Conservation (phyloP, 352 stramenopile genomes). For the Pythium phragmiticola region DNA sequence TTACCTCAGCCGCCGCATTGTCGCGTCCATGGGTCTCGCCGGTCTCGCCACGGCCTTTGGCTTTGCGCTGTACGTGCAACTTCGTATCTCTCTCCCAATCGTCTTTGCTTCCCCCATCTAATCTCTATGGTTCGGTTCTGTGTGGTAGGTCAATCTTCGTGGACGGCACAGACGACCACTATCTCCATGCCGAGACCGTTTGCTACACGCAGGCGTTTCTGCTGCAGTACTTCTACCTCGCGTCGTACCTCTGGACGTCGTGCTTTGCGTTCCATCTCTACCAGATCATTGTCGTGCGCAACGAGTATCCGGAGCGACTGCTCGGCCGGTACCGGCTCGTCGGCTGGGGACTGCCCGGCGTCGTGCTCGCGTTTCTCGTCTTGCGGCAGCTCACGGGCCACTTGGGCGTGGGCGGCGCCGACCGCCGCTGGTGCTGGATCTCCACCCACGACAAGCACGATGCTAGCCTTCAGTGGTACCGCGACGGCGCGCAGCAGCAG, state of each 20-base stretch:
- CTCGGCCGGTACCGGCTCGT: conserved; percentile 60
- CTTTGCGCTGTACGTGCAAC: conserved; percentile 50
- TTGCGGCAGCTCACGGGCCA: conserved; percentile 70
- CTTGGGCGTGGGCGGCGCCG: conserved; percentile 59
- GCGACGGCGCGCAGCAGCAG: conserved; percentile 55
- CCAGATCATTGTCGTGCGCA: conserved; percentile 82
- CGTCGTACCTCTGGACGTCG: conserved; percentile 80
- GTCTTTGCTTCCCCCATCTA: neutral
- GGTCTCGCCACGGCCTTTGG: conserved; percentile 57
- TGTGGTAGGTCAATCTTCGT: conserved; percentile 52
- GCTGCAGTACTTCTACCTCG: conserved; percentile 81
- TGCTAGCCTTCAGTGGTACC: conserved; percentile 33
- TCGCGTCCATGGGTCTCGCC: conserved; percentile 65
- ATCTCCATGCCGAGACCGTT: conserved; percentile 41
- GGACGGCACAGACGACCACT: conserved; percentile 44
- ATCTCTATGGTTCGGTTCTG: neutral
- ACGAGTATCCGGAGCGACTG: conserved; percentile 72
- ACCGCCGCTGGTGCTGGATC: conserved; percentile 81
- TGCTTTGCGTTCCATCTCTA: conserved; percentile 88
- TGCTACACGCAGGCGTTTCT: conserved; percentile 70
- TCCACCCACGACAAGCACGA: conserved; percentile 43
- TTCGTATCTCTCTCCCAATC: neutral
- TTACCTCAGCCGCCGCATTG: conserved; percentile 67
- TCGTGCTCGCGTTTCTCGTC: conserved; percentile 52
- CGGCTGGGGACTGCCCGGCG: conserved; percentile 64